Base-by-base conservation (phyloP, 2,329 filamentous ascomycete genomes). In the Elsinoe australis region DNA sequence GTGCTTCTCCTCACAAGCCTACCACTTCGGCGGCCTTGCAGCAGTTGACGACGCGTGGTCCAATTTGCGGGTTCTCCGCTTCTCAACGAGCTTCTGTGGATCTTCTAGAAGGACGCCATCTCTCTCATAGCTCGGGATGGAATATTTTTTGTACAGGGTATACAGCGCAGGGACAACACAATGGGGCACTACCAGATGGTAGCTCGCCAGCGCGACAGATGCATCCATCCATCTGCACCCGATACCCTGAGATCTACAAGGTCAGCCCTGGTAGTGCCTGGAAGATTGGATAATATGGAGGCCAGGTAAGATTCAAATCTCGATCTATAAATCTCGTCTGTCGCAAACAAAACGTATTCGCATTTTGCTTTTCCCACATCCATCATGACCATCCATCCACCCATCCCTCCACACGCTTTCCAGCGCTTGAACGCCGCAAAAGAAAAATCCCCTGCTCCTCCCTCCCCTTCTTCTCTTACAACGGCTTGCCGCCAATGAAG, bases 401-500 rank as follows among this genome's bases (percentile, higher is more conserved):
- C 39, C n/a, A 18, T 28, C 39, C 39, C 14, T 44, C 10, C n/a
- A n/a, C n/a, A n/a, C n/a, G n/a, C n/a, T 24, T n/a, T 15, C 22
- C 41, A 45, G 44, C 29, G 44, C 44, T 47, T 24, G 29, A 34
- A 47, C 44, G 32, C 44, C 44, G 17, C 29, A 47, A 35, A 47
- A 26, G 3, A 31, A 17, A 24, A 19, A 17, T 8, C 17, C n/a
- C 38, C 26, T 5, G 14, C 10, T 19, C 26, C 5, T 14, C 41
- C 14, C 12, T 15, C 22, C 21, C 26, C 9, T 8, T 32, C 26
- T 7, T 9, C 14, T 7, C n/a, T 19, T 21, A 87, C 72, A 87
- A 70, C 47, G 82, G 83, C 76, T 87, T 87, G 60, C 83, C 83
- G 55, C 88, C 88, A 60, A 95, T 85, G 67, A 96, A 98, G 61